These are phyloP conservation scores for Ustilago cynodontis DNA, from an alignment of 1,284 basidiomycete genomes.

Conservation along the genomic window DNA sequence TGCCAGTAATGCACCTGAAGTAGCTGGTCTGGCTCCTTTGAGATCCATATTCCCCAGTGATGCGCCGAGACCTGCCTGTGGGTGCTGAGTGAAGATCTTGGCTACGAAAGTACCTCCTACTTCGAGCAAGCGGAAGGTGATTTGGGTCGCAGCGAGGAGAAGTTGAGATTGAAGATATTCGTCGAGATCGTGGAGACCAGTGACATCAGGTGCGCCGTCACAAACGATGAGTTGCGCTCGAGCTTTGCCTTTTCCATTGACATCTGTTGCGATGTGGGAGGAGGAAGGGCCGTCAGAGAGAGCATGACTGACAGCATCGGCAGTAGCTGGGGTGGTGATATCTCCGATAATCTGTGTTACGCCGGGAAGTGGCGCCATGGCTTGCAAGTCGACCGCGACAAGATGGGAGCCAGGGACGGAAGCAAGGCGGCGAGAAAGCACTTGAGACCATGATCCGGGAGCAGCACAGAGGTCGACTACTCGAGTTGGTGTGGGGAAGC, in stretches of 20 bases:
- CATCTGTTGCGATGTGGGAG: not conserved
- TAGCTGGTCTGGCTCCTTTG: constrained; percentile 32
- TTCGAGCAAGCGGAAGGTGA: constrained; percentile 74
- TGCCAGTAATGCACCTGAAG: constrained; percentile 45
- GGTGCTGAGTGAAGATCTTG: constrained; percentile 73
- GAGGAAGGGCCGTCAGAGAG: constrained; percentile 60
- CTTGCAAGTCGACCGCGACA: constrained; percentile 75
- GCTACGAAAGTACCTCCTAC: constrained; percentile 74
- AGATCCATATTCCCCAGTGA: constrained; percentile 43
- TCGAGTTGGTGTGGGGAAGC: constrained; percentile 54
- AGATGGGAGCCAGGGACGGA: constrained; percentile 65
- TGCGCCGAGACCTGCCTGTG: constrained; percentile 35
- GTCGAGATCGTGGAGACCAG: constrained; percentile 75
- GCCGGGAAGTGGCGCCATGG: constrained; percentile 74
- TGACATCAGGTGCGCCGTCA: constrained; percentile 76
- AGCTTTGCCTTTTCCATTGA: constrained; percentile 61
- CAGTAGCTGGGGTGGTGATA: constrained; percentile 74
- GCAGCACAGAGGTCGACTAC: constrained; percentile 76
- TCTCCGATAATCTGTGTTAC: constrained; percentile 74
- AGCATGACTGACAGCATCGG: constrained; percentile 72
- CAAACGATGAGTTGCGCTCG: constrained; percentile 75
- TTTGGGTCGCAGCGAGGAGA: constrained; percentile 73
- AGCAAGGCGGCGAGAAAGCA: constrained; percentile 68
- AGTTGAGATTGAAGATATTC: constrained; percentile 75
- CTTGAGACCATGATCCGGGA: constrained; percentile 72